These are phyloP conservation scores for Yarrowia hollandica DNA, from an alignment of 805 yeast species.

Conservation along the genomic window DNA sequence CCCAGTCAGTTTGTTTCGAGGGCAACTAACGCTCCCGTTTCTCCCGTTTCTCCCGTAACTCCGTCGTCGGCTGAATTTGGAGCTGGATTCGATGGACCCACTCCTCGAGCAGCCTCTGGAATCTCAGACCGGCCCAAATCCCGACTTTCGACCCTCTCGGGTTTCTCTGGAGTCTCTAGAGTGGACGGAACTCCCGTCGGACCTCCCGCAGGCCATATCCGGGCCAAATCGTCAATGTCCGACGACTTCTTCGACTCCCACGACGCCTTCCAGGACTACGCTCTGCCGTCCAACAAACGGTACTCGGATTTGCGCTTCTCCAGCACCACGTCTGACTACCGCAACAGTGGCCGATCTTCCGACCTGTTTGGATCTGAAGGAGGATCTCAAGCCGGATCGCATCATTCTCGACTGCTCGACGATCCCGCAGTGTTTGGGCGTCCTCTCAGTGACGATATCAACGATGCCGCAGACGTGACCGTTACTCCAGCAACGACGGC, in stretches of 20 bases:
- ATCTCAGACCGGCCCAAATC: background rate
- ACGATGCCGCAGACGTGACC: background rate
- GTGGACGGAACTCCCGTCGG: constrained; percentile 14
- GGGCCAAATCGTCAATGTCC: background rate
- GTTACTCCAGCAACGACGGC: background rate
- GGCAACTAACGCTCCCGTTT: background rate
- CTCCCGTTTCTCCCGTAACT: background rate
- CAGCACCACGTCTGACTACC: background rate
- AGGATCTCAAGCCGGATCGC: constrained; percentile 6
- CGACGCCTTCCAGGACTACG: constrained; percentile 8
- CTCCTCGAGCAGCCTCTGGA: background rate
- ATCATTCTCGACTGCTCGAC: constrained; percentile 8
- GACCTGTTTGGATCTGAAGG: background rate
- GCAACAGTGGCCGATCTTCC: background rate
- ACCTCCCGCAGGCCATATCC: background rate
- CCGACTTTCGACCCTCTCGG: background rate
- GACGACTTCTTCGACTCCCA: constrained; percentile 2
- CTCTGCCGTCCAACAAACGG: constrained; percentile 9
- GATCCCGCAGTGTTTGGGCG: constrained; percentile 14
- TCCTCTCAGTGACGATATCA: background rate
- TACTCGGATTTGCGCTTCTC: constrained; percentile 11
- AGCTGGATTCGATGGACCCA: background rate
- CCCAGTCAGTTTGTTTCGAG: background rate
- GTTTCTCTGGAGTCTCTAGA: constrained; percentile 2
- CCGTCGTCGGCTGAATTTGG: too few species aligned